Evolutionary conservation across 2,329 filamentous ascomycete species (phyloP), one percentile per base, ranked within the genome.

Genomic region (Xylariaceae sp.): DNA sequence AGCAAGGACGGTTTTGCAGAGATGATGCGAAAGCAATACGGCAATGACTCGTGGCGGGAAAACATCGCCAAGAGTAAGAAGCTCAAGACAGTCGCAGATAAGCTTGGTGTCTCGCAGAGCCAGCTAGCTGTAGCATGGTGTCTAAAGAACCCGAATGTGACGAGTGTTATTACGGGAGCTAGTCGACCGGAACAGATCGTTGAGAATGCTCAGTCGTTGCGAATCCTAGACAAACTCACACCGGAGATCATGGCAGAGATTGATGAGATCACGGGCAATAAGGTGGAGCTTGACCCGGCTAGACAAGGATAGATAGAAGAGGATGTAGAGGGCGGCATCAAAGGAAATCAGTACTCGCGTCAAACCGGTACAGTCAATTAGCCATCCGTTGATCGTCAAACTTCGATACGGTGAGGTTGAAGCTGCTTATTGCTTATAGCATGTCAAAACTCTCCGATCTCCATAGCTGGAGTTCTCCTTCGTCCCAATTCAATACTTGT

Each of bases 1-100:
- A 79, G 80, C 59, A 64, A 70, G 39, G 78, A 77, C 18, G 68
- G 83, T 30, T 78, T 73, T 46, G 81, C 82, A 56, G 74, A 79
- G 61, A 69, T 81, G 38, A 67, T 82, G 50, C 31, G 37, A 4
- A 80, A 84, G 64, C 76, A 76, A 12, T 67, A 81, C 29, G 68
- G 74, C 26, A 73, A 78, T 45, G 72, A 76, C 48, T 76, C 78
- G 63, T 80, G 81, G 58, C 69, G 71, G 61, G 57, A 59, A 11
- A 64, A 69, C 50, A 68, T 71, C 66, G 66, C 66, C 39, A 68
- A 68, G 50, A 67, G 72, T 19, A 62, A 58, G 42, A 62, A 64
- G 43, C 54, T 73, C 24, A 66, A 71, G 61, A 51, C 65, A 38
- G 67, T 84, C 34, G 79, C 81, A 1, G 74, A 83, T 43, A 71